Percentiles rank a stretch among this genome's conserved stretches.
These are phyloP conservation scores for Pittosporum tobira DNA, from an alignment of 129 eudicot species.

Conservation along the genomic window DNA sequence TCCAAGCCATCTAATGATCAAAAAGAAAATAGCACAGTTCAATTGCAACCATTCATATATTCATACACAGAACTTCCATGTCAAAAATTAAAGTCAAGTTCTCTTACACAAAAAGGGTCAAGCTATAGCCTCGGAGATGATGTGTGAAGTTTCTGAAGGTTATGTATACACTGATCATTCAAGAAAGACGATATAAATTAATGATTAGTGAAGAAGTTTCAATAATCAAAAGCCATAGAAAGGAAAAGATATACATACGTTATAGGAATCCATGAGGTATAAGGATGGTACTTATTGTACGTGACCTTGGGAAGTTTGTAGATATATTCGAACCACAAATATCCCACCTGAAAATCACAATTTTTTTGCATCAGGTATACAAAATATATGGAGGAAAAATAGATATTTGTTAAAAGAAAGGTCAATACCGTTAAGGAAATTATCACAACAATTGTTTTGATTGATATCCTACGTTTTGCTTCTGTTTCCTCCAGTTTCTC, in stretches of 20 bases:
- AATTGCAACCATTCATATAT: background rate
- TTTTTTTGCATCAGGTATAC: background rate
- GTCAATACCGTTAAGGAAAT: constrained; percentile 40
- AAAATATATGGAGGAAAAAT: background rate
- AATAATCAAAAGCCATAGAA: background rate
- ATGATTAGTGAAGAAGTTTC: background rate
- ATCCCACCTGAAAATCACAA: constrained; percentile 50
- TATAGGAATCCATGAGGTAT: constrained; percentile 97
- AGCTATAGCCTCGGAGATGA: constrained; percentile 49
- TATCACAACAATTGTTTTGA: constrained; percentile 38
- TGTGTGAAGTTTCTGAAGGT: constrained; percentile 74
- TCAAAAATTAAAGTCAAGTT: constrained; percentile 1
- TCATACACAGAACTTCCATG: background rate
- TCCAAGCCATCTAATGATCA: constrained; percentile 72
- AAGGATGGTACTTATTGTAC: constrained; percentile 85
- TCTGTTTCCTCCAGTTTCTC: constrained; percentile 86
- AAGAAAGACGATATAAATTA: constrained; percentile 2
- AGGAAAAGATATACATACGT: constrained; percentile 33
- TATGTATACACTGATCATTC: constrained; percentile 61
- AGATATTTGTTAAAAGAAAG: constrained; percentile 10
- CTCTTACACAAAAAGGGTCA: constrained; percentile 87
- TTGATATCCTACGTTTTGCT: constrained; percentile 50
- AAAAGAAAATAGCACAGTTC: background rate
- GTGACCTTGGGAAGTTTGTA: constrained; percentile 81
- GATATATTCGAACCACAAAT: constrained; percentile 67